Percentiles rank a stretch among this genome's conserved stretches.
phyloP scores from a whole-genome alignment of 2,329 filamentous ascomycete genomes.

The Aspergillus sp. region DNA sequence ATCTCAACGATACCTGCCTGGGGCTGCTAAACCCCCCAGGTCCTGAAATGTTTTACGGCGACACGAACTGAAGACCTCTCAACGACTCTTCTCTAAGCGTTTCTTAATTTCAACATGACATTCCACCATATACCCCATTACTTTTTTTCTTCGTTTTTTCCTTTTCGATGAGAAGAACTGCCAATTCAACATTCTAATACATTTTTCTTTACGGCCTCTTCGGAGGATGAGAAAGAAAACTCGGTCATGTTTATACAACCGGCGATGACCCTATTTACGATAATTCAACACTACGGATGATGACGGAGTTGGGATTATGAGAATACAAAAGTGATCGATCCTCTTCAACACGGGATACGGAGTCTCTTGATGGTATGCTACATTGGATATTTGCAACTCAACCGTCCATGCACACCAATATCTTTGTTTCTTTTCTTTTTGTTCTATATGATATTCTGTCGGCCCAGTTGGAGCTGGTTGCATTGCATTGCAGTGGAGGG shows the following conservation, averaged over 20 bases:
- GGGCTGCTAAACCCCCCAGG: constrained; percentile 9
- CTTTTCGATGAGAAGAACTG: constrained; percentile 13
- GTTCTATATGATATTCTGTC: background rate
- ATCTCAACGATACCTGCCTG: constrained; percentile 36
- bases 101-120: constrained; percentile 39
- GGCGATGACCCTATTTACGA: constrained; percentile 10
- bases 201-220: constrained; percentile 7
- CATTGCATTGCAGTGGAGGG: background rate
- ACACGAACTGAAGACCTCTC: constrained; percentile 41
- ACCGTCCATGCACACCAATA: background rate
- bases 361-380: constrained; percentile 13
- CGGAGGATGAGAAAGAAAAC: constrained; percentile 1
- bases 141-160: constrained; percentile 20
- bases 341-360: constrained; percentile 31
- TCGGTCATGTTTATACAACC: constrained; percentile 3
- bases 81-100: constrained; percentile 42
- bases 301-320: constrained; percentile 23
- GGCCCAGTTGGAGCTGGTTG: background rate
- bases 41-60: constrained; percentile 35
- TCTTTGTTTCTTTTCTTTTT: background rate
- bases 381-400: constrained; percentile 10
- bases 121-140: constrained; percentile 35
- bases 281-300: constrained; percentile 24
- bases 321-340: constrained; percentile 17
- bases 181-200: constrained; percentile 20